Evolutionary conservation across 352 stramenopile species (phyloP).

Genomic region (Pythium apleroticum): DNA sequence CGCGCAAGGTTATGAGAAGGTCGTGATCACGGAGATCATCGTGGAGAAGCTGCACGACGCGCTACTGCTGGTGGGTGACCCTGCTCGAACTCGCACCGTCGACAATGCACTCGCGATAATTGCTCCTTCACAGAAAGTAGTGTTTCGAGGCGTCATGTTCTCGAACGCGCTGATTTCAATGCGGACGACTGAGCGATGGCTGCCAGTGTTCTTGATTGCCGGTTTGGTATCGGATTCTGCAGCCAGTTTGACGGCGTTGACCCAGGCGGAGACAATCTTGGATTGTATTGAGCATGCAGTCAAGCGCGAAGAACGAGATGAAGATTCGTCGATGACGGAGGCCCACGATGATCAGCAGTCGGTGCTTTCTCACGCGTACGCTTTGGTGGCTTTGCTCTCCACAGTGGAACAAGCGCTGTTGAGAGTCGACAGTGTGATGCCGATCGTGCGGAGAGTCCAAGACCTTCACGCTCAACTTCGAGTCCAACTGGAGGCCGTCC

Average conservation of each 20-base stretch:
- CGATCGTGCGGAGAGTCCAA: neutral
- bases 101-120: conserved; percentile 18
- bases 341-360: neutral
- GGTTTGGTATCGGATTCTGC: neutral
- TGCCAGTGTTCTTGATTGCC: conserved; percentile 5
- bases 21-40: conserved; percentile 20
- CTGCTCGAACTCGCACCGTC: neutral
- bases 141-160: neutral
- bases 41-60: conserved; percentile 6
- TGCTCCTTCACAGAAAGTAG: neutral
- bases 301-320: neutral
- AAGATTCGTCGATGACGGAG: neutral
- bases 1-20: conserved; percentile 6
- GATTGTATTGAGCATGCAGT: conserved; percentile 7
- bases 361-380: conserved; percentile 8
- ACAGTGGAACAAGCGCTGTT: neutral
- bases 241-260: neutral
- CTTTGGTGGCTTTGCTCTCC: neutral
- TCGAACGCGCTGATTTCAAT: conserved; percentile 17
- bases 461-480: neutral
- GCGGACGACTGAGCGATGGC: conserved; percentile 7
- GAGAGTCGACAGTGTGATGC: neutral
- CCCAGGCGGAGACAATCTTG: conserved; percentile 10
- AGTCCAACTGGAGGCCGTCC: neutral
- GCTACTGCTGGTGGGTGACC: conserved; percentile 14